Evolutionary conservation across 768 basidiomycete species (phyloP), one percentile per base, ranked within the genome.

Genomic region (Lactifluus echinatus): DNA sequence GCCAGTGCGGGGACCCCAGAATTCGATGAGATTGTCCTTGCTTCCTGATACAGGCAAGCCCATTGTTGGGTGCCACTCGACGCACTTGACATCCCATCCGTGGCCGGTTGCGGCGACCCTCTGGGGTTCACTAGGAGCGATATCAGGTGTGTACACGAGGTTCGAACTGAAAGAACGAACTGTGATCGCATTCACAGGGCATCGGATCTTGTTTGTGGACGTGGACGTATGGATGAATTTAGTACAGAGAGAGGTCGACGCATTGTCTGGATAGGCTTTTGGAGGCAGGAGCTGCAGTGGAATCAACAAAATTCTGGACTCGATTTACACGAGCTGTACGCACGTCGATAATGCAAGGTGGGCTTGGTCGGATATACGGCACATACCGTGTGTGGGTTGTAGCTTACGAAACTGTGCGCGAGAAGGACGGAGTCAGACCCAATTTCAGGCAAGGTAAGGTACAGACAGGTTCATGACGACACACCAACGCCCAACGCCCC

Each of bases 201-300:
- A 96, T 53, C 93, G 80, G 61, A 98, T 92, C 72, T 99, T 99
- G 77, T 99, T 99, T 40, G 93, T 97, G 15, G 94, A n/a, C n/a
- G n/a, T n/a, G n/a, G n/a, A 97, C 0, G 95, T 97, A 69, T 99
- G 96, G 10, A 97, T 86, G 64, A 96, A 98, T 69, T 96, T 94
- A 43, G 94, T 94, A 69, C 94, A 97, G 53, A 97, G 74, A 0
- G 95, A 97, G 0, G 91, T 95, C 5, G 94, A 91, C 4, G 87
- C 78, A 69, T 98, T 97, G 52, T 84, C 81, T 15, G 88, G 85
- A 70, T 97, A 97, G 28, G 93, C 94, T 70, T 87, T 84, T 1
- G 96, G 87, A 1, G 87, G n/a, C 94, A 97, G 76, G n/a, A 98
- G 78, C 95, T 97, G 69, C 42, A 50, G 52, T 19, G 21, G 56